Percentiles rank a stretch among this genome's conserved stretches.
These are phyloP conservation scores for Backusella psychrophila DNA, from an alignment of 192 early-diverging fungal genomes.

Conservation along the genomic window DNA sequence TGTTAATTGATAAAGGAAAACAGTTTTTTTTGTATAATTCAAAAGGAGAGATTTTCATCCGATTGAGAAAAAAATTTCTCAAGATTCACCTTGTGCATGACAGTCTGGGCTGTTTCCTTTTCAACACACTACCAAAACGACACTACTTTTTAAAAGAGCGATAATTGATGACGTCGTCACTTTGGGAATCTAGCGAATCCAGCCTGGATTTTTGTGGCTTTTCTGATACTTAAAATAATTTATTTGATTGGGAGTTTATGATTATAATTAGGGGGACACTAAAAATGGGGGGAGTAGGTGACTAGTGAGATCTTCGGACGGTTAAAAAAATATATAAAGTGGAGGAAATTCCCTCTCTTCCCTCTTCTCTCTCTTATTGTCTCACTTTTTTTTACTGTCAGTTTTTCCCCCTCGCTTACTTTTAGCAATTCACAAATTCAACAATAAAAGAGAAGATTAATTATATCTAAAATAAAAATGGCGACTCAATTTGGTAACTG, in stretches of 20 bases:
- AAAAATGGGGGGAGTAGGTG: neutral
- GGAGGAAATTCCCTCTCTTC: slow-evolving; percentile 3
- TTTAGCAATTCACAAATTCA: neutral
- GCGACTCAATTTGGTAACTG: slow-evolving; percentile 9
- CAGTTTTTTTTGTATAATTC: neutral
- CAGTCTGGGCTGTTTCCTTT: neutral
- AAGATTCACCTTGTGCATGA: neutral
- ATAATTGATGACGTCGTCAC: neutral
- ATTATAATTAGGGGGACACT: neutral
- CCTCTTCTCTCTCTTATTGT: neutral
- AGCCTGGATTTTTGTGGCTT: neutral
- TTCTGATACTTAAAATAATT: neutral
- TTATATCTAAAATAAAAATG: slow-evolving; percentile 1
- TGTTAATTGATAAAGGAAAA: neutral
- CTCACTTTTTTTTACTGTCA: neutral
- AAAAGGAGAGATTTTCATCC: neutral
- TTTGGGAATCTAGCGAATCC: neutral
- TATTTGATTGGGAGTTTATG: neutral
- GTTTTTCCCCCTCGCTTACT: neutral
- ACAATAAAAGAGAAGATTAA: neutral
- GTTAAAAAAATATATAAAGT: slow-evolving; percentile 17
- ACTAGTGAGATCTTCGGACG: slow-evolving; percentile 12
- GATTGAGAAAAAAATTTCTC: neutral
- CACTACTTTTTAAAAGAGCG: neutral
- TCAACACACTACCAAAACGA: neutral